Percentiles rank a stretch among this genome's conserved stretches.
phyloP scores from a whole-genome alignment of 495 filamentous ascomycete species.

The Penicillium cataractarum region DNA sequence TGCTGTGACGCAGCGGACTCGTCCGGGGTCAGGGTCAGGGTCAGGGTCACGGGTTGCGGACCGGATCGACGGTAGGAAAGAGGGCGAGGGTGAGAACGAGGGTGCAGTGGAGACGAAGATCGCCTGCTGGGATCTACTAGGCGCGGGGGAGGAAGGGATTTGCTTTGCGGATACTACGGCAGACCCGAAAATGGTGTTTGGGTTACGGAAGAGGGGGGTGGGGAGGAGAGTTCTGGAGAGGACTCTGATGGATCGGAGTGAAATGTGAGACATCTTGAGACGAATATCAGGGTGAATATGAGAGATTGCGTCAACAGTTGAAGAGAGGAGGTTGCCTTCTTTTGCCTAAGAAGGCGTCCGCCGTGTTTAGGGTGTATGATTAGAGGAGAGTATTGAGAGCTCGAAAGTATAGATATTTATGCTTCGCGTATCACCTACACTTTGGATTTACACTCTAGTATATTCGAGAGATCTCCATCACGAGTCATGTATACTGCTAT shows the following conservation, averaged over 20 bases:
- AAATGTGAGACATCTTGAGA: constrained; percentile 5
- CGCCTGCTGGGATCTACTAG: constrained; percentile 51
- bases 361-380: not conserved
- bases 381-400: not conserved
- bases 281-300: not conserved
- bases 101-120: constrained; percentile 45
- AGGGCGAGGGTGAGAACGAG: constrained; percentile 16
- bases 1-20: constrained; percentile 59
- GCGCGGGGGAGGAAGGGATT: constrained; percentile 49
- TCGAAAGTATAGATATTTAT: not conserved
- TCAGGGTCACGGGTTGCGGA: constrained; percentile 38
- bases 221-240: constrained; percentile 1
- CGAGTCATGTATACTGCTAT: not conserved
- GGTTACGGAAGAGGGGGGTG: constrained; percentile 24
- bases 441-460: not conserved
- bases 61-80: constrained; percentile 11
- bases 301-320: not conserved
- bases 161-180: constrained; percentile 52
- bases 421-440: not conserved
- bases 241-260: constrained; percentile 14
- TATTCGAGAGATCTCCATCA: not conserved
- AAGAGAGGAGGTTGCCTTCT: not conserved
- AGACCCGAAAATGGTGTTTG: constrained; percentile 49
- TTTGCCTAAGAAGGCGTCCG: not conserved
- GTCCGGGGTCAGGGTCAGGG: constrained; percentile 14